phyloP scores from a whole-genome alignment of 2,329 filamentous ascomycete genomes.

The Corinectria fuckeliana region DNA sequence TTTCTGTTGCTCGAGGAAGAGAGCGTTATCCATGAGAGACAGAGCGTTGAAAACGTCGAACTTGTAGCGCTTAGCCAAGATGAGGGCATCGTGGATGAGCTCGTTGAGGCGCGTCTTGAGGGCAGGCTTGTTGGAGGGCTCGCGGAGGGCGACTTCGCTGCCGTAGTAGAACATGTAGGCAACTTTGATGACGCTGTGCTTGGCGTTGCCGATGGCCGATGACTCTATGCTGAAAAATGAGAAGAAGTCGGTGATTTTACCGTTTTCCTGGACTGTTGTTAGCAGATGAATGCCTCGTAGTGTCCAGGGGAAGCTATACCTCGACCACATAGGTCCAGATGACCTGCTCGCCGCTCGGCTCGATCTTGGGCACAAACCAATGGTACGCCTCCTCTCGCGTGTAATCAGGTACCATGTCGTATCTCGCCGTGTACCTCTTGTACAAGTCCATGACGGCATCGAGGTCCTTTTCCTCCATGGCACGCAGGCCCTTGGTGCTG shows the following conservation, averaged over 20 bases:
- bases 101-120: slow-evolving; percentile 82
- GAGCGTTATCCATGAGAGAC: slow-evolving; percentile 88
- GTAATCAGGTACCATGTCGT: slow-evolving; percentile 85
- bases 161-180: slow-evolving; percentile 99
- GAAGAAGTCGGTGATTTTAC: slow-evolving; percentile 92
- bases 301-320: slow-evolving; percentile 47
- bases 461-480: slow-evolving; percentile 81
- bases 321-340: slow-evolving; percentile 95
- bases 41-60: slow-evolving; percentile 98
- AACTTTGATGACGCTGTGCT: slow-evolving; percentile 81
- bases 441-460: slow-evolving; percentile 77
- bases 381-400: slow-evolving; percentile 82
- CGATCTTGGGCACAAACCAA: slow-evolving; percentile 78
- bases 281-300: not conserved
- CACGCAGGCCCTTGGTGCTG: slow-evolving; percentile 74
- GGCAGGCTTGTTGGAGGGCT: slow-evolving; percentile 59
- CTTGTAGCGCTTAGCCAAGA: slow-evolving; percentile 80
- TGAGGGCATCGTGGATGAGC: slow-evolving; percentile 83
- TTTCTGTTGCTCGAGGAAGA: slow-evolving; percentile 93
- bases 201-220: slow-evolving; percentile 82
- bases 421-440: slow-evolving; percentile 77
- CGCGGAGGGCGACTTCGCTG: slow-evolving; percentile 75
- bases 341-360: slow-evolving; percentile 72
- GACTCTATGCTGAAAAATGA: slow-evolving; percentile 97
- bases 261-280: slow-evolving; percentile 52